Conservation (phyloP, 164 flowering plant genomes). For the Akebia trifoliata region DNA sequence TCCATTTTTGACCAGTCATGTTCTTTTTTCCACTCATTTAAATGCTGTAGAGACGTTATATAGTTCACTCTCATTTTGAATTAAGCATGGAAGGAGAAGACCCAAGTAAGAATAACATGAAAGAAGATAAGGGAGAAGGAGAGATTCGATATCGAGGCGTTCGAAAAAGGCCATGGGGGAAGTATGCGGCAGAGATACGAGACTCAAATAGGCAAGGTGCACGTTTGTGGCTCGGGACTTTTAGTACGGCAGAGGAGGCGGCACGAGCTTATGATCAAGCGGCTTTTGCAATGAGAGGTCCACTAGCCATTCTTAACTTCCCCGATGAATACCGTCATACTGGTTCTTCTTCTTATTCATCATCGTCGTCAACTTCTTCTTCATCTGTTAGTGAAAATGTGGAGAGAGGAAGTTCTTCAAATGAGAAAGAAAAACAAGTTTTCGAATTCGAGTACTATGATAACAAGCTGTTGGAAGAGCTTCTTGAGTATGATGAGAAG, state of each 20-base stretch:
- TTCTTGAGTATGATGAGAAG: conserved; percentile 14
- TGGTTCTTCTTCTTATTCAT: background rate
- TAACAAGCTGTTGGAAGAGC: conserved; percentile 19
- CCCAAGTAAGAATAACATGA: background rate
- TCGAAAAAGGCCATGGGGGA: conserved; percentile 29
- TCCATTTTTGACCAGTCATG: background rate
- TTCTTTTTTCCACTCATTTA: background rate
- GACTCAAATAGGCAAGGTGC: conserved; percentile 21
- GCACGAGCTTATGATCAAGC: conserved; percentile 30
- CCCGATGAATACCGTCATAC: conserved; percentile 18
- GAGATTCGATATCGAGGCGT: conserved; percentile 22
- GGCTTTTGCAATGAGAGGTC: conserved; percentile 24
- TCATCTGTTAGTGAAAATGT: background rate
- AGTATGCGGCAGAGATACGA: conserved; percentile 31
- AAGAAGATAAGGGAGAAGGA: background rate
- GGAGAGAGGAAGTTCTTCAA: too few relatives aligned
- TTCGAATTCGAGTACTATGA: conserved; percentile 22
- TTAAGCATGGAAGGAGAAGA: background rate
- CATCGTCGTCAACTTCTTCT: background rate
- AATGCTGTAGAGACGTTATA: too few relatives aligned
- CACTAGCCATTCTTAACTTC: conserved; percentile 27
- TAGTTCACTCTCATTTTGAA: background rate
- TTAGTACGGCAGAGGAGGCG: conserved; percentile 27
- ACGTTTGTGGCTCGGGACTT: conserved; percentile 27
- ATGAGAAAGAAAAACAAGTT: conserved; percentile 12